Percentiles rank a stretch among this genome's conserved stretches.
Conservation (phyloP, 1,284 basidiomycete species). For the Ceratobasidium sp. region DNA sequence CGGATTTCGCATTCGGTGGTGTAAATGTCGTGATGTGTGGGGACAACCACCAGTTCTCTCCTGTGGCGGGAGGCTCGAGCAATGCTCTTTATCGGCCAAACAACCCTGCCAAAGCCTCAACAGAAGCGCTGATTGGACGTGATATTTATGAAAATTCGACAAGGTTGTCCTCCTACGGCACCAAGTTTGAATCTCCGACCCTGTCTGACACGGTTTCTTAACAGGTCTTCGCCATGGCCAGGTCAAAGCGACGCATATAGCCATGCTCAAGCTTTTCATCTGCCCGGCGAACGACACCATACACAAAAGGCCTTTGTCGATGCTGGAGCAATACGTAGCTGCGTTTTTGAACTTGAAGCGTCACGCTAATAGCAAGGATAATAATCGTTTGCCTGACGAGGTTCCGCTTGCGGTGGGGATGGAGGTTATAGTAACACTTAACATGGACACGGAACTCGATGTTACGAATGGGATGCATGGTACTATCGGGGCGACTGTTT, state of each 20-base stretch:
- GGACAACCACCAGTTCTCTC: constrained; percentile 49
- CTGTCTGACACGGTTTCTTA: constrained; percentile 57
- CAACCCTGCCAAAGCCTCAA: not conserved
- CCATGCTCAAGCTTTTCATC: constrained; percentile 54
- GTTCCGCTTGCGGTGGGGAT: not conserved
- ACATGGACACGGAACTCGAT: not conserved
- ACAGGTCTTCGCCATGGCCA: constrained; percentile 54
- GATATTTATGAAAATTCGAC: not conserved
- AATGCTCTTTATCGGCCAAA: not conserved
- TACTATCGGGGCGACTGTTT: not conserved
- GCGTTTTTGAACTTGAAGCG: not conserved
- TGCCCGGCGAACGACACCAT: constrained; percentile 50
- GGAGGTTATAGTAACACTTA: not conserved
- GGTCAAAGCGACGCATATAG: constrained; percentile 54
- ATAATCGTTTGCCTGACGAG: not conserved
- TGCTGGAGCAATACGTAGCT: constrained; percentile 14
- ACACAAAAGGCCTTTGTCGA: constrained; percentile 48
- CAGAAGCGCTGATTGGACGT: not conserved
- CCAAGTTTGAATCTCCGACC: constrained; percentile 58
- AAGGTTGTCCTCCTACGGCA: constrained; percentile 58
- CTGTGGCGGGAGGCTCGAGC: constrained; percentile 13
- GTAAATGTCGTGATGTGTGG: constrained; percentile 49
- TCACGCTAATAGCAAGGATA: not conserved
- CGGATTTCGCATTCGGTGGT: constrained; percentile 43
- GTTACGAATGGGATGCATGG: not conserved